A percentile compares a stretch with the other conserved stretches of the same genome.
Evolutionary conservation across 805 yeast genomes (phyloP).

Genomic region (Nakazawaea holstii): DNA sequence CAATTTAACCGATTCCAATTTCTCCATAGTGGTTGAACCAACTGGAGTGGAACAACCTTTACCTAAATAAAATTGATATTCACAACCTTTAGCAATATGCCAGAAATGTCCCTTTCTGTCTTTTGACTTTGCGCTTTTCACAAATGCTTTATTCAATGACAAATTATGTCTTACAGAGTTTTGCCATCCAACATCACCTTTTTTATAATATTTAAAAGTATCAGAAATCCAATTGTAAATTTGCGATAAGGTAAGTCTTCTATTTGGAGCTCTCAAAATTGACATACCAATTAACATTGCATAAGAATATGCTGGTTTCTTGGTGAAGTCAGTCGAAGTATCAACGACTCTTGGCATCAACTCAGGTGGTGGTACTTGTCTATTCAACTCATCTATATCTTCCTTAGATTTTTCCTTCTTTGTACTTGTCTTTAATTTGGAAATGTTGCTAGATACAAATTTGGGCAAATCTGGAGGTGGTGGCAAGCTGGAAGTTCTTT

Average conservation of each 20-base stretch:
- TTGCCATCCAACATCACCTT: conserved; percentile 94
- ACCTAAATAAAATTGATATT: conserved; percentile 69
- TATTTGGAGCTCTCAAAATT: conserved; percentile 68
- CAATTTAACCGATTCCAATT: neutral
- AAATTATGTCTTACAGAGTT: conserved; percentile 93
- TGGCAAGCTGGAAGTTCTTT: conserved; percentile 6
- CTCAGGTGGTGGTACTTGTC: conserved; percentile 28
- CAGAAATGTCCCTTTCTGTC: conserved; percentile 93
- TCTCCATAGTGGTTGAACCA: conserved; percentile 9
- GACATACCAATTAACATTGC: conserved; percentile 95
- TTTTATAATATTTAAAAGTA: conserved; percentile 77
- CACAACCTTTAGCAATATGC: conserved; percentile 82
- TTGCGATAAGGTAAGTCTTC: conserved; percentile 72
- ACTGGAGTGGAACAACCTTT: conserved; percentile 37
- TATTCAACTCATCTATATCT: conserved; percentile 14
- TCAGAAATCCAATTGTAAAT: conserved; percentile 90
- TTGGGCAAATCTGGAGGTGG: conserved; percentile 12
- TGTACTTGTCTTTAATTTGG: conserved; percentile 15
- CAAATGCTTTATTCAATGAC: conserved; percentile 87
- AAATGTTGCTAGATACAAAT: conserved; percentile 8
- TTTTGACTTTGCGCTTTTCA: conserved; percentile 84
- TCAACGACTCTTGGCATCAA: conserved; percentile 39
- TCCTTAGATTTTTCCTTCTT: conserved; percentile 10
- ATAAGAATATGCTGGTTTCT: conserved; percentile 90
- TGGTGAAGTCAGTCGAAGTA: conserved; percentile 33